Conservation (phyloP, 495 filamentous ascomycete species). For the Sphaerosporella brunnea region DNA sequence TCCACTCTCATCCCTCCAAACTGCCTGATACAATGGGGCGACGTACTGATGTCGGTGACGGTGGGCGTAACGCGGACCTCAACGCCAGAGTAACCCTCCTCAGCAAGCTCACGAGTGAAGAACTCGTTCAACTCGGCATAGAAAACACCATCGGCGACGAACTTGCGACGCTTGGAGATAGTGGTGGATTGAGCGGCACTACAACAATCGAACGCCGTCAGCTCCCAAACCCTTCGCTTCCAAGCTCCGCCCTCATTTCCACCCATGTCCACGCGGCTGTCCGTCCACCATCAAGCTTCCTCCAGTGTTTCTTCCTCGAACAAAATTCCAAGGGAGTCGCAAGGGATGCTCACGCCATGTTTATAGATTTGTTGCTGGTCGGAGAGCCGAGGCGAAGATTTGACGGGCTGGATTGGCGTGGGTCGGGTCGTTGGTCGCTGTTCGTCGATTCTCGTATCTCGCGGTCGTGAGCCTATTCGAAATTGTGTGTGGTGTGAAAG, state of each 20-base stretch:
- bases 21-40: neutral
- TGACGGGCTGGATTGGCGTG: neutral
- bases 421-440: neutral
- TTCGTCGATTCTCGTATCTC: neutral
- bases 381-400: neutral
- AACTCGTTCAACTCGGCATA: slow-evolving; percentile 99
- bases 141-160: slow-evolving; percentile 99
- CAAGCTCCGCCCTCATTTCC: neutral
- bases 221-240: slow-evolving; percentile 1
- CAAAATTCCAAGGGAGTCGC: slow-evolving; percentile 6
- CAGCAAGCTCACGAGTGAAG: slow-evolving; percentile 99
- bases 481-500: neutral
- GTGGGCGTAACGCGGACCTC: slow-evolving; percentile 99
- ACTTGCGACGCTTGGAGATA: slow-evolving; percentile 97
- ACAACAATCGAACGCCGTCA: slow-evolving; percentile 9
- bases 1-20: too few species aligned
- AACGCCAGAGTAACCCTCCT: slow-evolving; percentile 99
- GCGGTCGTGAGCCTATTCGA: neutral
- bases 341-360: slow-evolving; percentile 22
- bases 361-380: slow-evolving; percentile 8
- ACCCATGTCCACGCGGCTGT: neutral
- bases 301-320: neutral
- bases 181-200: slow-evolving; percentile 25
- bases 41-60: slow-evolving; percentile 93
- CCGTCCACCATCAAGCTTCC: too few species aligned